Evolutionary conservation across 257 asterid species (phyloP).

Genomic region (Solanum bukasovii): DNA sequence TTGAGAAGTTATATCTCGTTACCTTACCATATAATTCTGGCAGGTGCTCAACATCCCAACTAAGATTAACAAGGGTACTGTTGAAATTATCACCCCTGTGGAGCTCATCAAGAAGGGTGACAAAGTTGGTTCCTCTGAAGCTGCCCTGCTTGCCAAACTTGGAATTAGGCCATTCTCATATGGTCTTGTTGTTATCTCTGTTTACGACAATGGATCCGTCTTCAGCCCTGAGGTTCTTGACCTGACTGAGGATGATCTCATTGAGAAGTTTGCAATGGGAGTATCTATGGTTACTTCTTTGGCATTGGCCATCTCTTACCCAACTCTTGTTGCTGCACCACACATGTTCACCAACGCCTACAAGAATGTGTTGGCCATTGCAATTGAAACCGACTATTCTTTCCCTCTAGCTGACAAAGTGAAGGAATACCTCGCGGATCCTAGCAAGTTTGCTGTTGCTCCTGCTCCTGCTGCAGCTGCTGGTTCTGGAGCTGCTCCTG

Average conservation of each 20-base stretch:
- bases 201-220: constrained; percentile 78
- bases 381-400: constrained; percentile 65
- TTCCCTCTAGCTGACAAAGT: constrained; percentile 87
- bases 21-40: background rate
- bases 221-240: constrained; percentile 89
- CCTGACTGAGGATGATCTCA: constrained; percentile 74
- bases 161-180: constrained; percentile 93
- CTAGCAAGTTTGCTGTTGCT: constrained; percentile 58
- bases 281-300: constrained; percentile 70
- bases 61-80: constrained; percentile 98
- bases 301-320: constrained; percentile 66
- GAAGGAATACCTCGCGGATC: constrained; percentile 82
- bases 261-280: constrained; percentile 64
- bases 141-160: constrained; percentile 87
- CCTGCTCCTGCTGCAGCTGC: constrained; percentile 38
- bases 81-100: constrained; percentile 92
- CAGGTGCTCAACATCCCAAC: constrained; percentile 95
- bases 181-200: constrained; percentile 60
- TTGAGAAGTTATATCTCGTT: background rate
- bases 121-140: constrained; percentile 94
- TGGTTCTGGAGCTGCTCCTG: constrained; percentile 28
- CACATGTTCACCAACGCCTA: constrained; percentile 79
- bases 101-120: constrained; percentile 96
- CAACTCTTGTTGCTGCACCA: constrained; percentile 86
- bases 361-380: constrained; percentile 70